A percentile compares a stretch with the other conserved stretches of the same genome.
These are phyloP conservation scores for Amanita pallidorosea DNA, from an alignment of 768 basidiomycete genomes.

Conservation along the genomic window DNA sequence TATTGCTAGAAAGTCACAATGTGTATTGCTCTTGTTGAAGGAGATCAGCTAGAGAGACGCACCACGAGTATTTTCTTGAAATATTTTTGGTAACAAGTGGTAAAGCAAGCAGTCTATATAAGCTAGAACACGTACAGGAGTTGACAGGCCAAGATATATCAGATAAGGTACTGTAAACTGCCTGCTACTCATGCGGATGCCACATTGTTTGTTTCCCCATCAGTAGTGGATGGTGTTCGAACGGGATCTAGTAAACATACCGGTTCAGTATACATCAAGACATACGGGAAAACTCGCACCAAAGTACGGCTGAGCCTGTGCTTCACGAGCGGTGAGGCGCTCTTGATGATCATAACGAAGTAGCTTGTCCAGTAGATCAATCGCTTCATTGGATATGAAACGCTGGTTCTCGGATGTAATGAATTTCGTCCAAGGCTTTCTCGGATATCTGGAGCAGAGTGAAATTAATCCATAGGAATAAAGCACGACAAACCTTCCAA, in stretches of 20 bases:
- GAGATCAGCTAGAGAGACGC: neutral
- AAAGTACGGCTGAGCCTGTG: slow-evolving; percentile 89
- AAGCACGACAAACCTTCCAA: slow-evolving; percentile 53
- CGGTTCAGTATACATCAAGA: slow-evolving; percentile 9
- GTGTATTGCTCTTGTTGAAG: neutral
- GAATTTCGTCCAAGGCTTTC: slow-evolving; percentile 93
- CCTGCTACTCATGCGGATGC: slow-evolving; percentile 28
- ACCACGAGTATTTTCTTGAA: neutral
- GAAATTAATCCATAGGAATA: slow-evolving; percentile 3
- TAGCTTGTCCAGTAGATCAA: slow-evolving; percentile 92
- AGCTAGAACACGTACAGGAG: slow-evolving; percentile 21
- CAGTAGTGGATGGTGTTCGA: slow-evolving; percentile 35
- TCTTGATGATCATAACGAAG: slow-evolving; percentile 97
- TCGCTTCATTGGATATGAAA: slow-evolving; percentile 93
- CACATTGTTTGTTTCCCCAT: slow-evolving; percentile 58
- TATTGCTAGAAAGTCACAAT: too few species aligned
- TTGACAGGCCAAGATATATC: neutral
- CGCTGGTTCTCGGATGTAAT: slow-evolving; percentile 94
- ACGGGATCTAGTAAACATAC: slow-evolving; percentile 46
- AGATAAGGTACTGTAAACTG: slow-evolving; percentile 2
- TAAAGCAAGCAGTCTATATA: slow-evolving; percentile 25
- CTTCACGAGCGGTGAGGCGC: slow-evolving; percentile 88
- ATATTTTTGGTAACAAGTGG: slow-evolving; percentile 5
- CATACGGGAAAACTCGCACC: slow-evolving; percentile 29
- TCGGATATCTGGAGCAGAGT: slow-evolving; percentile 56